Percentiles rank a stretch among this genome's conserved stretches.
Conservation (phyloP, 1,139 yeast species). For the Saccharomycopsis phalli region DNA sequence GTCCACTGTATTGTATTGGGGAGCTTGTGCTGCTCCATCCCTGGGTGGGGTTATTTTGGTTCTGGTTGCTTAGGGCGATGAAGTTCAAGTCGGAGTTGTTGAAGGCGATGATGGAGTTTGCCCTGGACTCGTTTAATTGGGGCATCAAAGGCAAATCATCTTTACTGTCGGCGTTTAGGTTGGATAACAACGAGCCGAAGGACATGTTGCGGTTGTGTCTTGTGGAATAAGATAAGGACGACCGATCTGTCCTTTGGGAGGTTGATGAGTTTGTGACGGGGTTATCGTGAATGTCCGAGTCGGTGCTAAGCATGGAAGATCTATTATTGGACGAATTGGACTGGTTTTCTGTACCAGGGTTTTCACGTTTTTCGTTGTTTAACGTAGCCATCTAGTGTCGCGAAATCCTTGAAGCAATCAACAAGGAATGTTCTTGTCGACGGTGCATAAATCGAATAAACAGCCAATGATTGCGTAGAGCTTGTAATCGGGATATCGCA, state of each 20-base stretch:
- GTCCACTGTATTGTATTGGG: background rate
- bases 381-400: background rate
- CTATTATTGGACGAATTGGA: background rate
- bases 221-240: background rate
- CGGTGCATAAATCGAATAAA: too few species aligned
- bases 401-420: background rate
- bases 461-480: too few species aligned
- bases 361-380: background rate
- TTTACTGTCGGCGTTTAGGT: constrained; percentile 6
- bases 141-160: constrained; percentile 16
- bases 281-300: background rate
- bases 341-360: background rate
- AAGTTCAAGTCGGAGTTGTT: constrained; percentile 4
- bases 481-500: too few species aligned
- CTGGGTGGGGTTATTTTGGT: background rate
- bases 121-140: constrained; percentile 10
- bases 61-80: constrained; percentile 1
- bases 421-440: too few species aligned
- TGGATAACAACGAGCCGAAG: constrained; percentile 10
- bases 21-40: background rate
- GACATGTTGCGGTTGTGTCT: constrained; percentile 15
- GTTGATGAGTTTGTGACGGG: background rate
- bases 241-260: background rate
- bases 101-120: background rate
- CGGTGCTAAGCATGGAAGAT: background rate